phyloP scores from a whole-genome alignment of 768 basidiomycete species.

The Ramaria sp. region DNA sequence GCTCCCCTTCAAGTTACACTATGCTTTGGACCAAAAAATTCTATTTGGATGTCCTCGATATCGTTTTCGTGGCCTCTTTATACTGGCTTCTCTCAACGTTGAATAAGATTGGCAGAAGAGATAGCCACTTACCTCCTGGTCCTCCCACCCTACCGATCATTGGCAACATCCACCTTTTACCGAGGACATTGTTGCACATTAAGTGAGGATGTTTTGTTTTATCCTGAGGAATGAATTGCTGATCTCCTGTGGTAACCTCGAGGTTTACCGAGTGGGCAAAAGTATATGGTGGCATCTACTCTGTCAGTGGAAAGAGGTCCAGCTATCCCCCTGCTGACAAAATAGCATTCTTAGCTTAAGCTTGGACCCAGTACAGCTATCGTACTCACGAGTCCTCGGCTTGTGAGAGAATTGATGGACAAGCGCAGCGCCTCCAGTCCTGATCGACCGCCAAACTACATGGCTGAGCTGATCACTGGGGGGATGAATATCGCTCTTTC shows the following conservation, averaged over 20 bases:
- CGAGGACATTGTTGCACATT: conserved; percentile 15
- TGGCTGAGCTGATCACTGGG: conserved; percentile 13
- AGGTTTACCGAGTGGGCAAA: conserved; percentile 22
- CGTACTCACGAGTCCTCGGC: conserved; percentile 14
- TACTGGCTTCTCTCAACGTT: neutral
- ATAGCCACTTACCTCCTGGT: too few relatives aligned
- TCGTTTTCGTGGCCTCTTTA: neutral
- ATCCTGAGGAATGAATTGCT: conserved; percentile 14
- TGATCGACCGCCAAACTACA: conserved; percentile 17
- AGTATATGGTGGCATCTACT: conserved; percentile 20
- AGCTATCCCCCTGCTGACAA: conserved; percentile 7
- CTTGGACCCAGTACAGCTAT: conserved; percentile 15
- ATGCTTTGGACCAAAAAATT: too few relatives aligned
- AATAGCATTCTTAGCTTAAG: conserved; percentile 15
- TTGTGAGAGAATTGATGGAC: conserved; percentile 21
- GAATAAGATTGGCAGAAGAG: neutral
- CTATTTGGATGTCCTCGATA: too few relatives aligned
- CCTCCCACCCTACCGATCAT: conserved; percentile 17
- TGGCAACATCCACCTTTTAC: conserved; percentile 17
- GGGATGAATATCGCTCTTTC: conserved; percentile 12
- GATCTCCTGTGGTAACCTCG: conserved; percentile 6
- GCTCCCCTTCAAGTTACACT: too few relatives aligned
- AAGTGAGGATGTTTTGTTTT: conserved; percentile 7
- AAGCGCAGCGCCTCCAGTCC: conserved; percentile 15
- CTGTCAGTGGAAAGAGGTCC: conserved; percentile 12